Evolutionary conservation across 192 early-diverging fungal genomes (phyloP).

Genomic region (Pilaira anomala): DNA sequence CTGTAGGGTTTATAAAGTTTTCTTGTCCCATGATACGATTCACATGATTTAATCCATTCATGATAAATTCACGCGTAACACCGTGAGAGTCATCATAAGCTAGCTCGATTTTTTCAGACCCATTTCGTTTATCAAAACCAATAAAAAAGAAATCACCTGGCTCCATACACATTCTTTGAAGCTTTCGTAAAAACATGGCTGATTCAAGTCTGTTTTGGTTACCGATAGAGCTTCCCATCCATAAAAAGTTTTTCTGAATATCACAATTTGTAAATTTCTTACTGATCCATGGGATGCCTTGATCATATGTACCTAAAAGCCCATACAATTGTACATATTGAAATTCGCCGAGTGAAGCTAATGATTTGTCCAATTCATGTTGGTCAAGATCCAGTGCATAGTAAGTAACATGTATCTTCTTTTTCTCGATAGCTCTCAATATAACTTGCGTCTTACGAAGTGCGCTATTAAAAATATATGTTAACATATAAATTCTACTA

Average conservation of each 20-base stretch:
- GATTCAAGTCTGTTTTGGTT: conserved; percentile 69
- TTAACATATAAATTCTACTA: background rate
- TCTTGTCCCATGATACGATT: conserved; percentile 61
- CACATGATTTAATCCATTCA: conserved; percentile 81
- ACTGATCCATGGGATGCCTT: conserved; percentile 63
- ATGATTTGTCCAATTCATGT: conserved; percentile 67
- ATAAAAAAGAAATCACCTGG: conserved; percentile 75
- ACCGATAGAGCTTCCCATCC: conserved; percentile 91
- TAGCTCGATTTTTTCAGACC: conserved; percentile 56
- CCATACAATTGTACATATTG: conserved; percentile 70
- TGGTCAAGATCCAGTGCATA: conserved; percentile 89
- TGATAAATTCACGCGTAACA: conserved; percentile 74
- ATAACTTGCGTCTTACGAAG: conserved; percentile 87
- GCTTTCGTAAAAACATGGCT: conserved; percentile 57
- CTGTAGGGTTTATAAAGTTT: conserved; percentile 53
- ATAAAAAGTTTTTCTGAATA: conserved; percentile 71
- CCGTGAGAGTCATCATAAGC: conserved; percentile 87
- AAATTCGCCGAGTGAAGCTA: conserved; percentile 64
- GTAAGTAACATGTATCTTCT: conserved; percentile 66
- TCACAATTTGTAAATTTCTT: conserved; percentile 17
- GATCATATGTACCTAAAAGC: conserved; percentile 87
- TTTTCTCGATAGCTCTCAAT: conserved; percentile 67
- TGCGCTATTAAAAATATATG: conserved; percentile 44
- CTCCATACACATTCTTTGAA: conserved; percentile 56
- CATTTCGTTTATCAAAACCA: conserved; percentile 85